These are phyloP conservation scores for Russula sp. DNA, from an alignment of 768 basidiomycete species.

Conservation along the genomic window DNA sequence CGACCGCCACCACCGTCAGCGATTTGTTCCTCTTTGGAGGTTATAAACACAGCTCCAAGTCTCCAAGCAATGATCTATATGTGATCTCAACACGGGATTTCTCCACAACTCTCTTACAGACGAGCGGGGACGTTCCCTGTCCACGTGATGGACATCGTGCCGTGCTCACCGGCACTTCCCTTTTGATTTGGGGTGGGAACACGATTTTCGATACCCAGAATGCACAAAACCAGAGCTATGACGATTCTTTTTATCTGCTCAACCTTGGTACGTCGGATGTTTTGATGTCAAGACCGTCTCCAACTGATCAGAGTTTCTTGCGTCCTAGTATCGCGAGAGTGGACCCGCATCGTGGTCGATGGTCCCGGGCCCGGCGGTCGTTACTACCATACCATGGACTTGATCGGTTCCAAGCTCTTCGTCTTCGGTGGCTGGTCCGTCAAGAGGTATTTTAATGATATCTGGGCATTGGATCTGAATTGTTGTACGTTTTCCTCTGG, in stretches of 20 bases:
- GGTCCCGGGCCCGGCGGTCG: conserved; percentile 80
- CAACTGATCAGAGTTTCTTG: neutral
- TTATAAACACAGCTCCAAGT: conserved; percentile 69
- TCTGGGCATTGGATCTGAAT: conserved; percentile 95
- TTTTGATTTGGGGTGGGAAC: conserved; percentile 93
- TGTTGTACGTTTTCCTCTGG: conserved; percentile 59
- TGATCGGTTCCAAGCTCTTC: conserved; percentile 88
- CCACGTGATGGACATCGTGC: conserved; percentile 92
- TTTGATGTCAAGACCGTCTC: neutral
- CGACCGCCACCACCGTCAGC: conserved; percentile 67
- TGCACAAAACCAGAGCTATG: conserved; percentile 69
- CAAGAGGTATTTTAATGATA: conserved; percentile 87
- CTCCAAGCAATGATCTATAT: conserved; percentile 89
- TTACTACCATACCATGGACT: conserved; percentile 93
- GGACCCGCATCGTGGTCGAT: conserved; percentile 81
- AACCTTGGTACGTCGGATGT: conserved; percentile 70
- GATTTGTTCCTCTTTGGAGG: conserved; percentile 97
- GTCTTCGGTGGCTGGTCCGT: conserved; percentile 98
- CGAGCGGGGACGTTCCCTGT: conserved; percentile 81
- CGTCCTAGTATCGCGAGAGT: conserved; percentile 79
- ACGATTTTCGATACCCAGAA: conserved; percentile 72
- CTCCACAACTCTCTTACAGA: conserved; percentile 78
- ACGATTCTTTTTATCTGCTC: conserved; percentile 88
- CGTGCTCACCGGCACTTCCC: conserved; percentile 89
- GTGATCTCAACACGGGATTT: conserved; percentile 76